Conservation (phyloP, 2,329 filamentous ascomycete genomes). For the Fonsecaea erecta region DNA sequence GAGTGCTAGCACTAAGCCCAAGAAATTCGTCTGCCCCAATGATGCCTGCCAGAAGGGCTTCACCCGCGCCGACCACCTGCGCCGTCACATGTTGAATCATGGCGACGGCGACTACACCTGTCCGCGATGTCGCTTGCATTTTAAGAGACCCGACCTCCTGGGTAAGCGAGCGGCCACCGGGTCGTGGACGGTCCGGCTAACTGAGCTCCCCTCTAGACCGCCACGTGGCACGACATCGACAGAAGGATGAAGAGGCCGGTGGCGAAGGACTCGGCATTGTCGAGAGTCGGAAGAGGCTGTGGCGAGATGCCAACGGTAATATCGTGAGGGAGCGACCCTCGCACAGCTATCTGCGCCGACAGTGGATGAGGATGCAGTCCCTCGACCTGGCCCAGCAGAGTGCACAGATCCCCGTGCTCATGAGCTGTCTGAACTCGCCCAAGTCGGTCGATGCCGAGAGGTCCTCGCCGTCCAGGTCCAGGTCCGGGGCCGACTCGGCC, state of each 20-base stretch:
- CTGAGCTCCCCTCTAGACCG: constrained; percentile 51
- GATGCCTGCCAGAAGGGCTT: constrained; percentile 58
- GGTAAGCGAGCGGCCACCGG: no score
- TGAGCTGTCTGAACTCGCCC: background rate
- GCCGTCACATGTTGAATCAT: constrained; percentile 61
- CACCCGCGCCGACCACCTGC: constrained; percentile 61
- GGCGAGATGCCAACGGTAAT: constrained; percentile 54
- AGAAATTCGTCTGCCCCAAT: constrained; percentile 19
- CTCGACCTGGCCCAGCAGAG: background rate
- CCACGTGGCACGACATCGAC: constrained; percentile 60
- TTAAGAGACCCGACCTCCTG: constrained; percentile 64
- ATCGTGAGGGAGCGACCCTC: constrained; percentile 49
- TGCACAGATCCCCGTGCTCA: background rate
- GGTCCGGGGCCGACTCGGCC: constrained; percentile 4
- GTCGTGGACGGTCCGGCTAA: background rate
- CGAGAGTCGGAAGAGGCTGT: constrained; percentile 57
- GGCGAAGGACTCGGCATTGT: constrained; percentile 53
- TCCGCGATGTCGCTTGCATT: constrained; percentile 63
- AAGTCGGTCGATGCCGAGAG: background rate
- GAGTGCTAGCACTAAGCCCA: background rate
- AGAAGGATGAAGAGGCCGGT: constrained; percentile 58
- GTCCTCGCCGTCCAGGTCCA: constrained; percentile 15
- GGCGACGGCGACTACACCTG: constrained; percentile 61
- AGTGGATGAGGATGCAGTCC: constrained; percentile 9
- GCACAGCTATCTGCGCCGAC: background rate